Conservation (phyloP, 441 rosid genomes). For the Corymbia citriodora region DNA sequence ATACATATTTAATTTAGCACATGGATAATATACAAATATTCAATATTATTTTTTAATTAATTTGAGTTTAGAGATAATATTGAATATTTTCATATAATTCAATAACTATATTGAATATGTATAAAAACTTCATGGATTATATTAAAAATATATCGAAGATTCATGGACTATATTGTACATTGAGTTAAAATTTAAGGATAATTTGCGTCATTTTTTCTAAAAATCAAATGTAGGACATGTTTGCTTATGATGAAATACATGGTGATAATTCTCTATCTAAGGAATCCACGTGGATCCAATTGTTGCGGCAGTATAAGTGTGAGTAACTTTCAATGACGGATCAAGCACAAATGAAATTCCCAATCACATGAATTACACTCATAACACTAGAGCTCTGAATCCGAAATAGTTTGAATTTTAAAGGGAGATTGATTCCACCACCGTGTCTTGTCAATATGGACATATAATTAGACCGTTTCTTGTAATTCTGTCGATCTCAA, state of each 20-base stretch:
- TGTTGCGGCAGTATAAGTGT: neutral
- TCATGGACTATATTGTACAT: too few species aligned
- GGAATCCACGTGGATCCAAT: neutral
- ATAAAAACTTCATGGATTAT: too few species aligned
- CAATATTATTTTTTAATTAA: too few species aligned
- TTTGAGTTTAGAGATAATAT: too few species aligned
- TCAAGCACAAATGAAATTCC: neutral
- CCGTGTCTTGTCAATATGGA: neutral
- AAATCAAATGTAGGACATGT: neutral
- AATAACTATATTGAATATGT: too few species aligned
- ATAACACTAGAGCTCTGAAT: neutral
- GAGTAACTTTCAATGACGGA: neutral
- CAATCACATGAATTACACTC: neutral
- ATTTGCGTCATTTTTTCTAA: neutral
- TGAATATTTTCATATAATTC: too few species aligned
- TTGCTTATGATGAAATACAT: neutral
- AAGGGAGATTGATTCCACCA: neutral
- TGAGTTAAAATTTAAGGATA: too few species aligned
- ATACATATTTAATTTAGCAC: fast-evolving
- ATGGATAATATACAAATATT: neutral
- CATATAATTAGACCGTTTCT: neutral
- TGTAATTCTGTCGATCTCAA: neutral
- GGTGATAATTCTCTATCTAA: neutral
- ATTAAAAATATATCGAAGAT: too few species aligned
- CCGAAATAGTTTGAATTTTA: neutral